Percentiles rank a stretch among this genome's conserved stretches.
These are phyloP conservation scores for Limnanthes douglasii DNA, from an alignment of 345 rosid species.

Conservation along the genomic window DNA sequence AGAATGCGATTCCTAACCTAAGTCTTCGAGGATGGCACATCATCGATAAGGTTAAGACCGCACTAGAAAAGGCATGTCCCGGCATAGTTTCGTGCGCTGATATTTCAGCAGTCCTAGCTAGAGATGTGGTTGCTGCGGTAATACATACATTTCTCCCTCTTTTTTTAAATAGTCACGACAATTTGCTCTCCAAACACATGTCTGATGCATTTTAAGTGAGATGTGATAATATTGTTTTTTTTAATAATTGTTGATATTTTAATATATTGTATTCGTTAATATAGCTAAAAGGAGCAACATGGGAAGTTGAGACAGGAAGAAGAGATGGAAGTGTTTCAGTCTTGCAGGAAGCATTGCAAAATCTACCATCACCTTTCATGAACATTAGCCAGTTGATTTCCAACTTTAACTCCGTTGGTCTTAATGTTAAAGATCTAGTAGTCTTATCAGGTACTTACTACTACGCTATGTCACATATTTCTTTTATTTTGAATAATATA, in stretches of 20 bases:
- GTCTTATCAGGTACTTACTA: conserved; percentile 19
- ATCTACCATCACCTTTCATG: conserved; percentile 19
- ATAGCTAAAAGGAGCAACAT: conserved; percentile 41
- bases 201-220: not conserved
- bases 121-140: conserved; percentile 42
- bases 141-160: conserved; percentile 10
- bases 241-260: not conserved
- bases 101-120: conserved; percentile 36
- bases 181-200: not conserved
- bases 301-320: conserved; percentile 42
- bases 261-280: not conserved
- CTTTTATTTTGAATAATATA: not conserved
- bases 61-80: conserved; percentile 22
- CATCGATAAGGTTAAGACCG: conserved; percentile 26
- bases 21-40: conserved; percentile 32
- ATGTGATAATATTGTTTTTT: too few species aligned
- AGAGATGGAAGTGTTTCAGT: conserved; percentile 48
- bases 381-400: conserved; percentile 15
- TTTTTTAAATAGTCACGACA: not conserved
- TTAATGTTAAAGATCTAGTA: conserved; percentile 18
- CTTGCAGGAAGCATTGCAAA: conserved; percentile 10
- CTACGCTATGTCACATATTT: too few species aligned
- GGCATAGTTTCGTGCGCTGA: conserved; percentile 53
- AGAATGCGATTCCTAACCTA: conserved; percentile 21
- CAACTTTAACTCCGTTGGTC: conserved; percentile 17